A percentile compares a stretch with the other conserved stretches of the same genome.
phyloP scores from a whole-genome alignment of 306 rosid species.

The Vachellia pachyceras region DNA sequence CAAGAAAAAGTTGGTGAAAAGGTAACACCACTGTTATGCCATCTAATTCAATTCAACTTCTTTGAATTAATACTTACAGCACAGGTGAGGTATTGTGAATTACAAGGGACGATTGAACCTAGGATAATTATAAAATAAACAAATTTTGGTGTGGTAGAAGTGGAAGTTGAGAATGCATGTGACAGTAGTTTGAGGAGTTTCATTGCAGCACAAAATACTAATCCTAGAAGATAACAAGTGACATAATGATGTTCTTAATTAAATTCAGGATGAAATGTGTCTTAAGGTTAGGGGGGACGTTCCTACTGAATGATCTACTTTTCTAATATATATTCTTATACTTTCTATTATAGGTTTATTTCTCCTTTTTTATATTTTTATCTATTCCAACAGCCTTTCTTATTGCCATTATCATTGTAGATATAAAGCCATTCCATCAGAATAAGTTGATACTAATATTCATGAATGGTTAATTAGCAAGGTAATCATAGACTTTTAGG shows the following conservation, averaged over 20 bases:
- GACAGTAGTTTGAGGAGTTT: background rate
- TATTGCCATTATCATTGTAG: background rate
- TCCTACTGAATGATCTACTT: background rate
- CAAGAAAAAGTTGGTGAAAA: slow-evolving; percentile 93
- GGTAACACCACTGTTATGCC: slow-evolving; percentile 47
- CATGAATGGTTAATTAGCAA: background rate
- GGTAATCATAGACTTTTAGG: background rate
- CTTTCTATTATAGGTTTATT: background rate
- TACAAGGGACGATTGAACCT: slow-evolving; percentile 12
- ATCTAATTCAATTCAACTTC: background rate
- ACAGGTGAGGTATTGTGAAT: background rate
- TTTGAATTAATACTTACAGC: background rate
- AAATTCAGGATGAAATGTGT: background rate
- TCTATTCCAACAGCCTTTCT: background rate
- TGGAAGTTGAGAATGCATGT: slow-evolving; percentile 1
- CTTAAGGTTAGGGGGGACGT: background rate
- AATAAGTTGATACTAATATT: background rate
- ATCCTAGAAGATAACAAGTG: no score
- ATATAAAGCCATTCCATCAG: background rate
- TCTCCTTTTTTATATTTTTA: background rate
- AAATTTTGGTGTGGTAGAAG: background rate
- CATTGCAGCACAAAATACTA: background rate
- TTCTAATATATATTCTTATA: background rate
- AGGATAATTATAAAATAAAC: background rate
- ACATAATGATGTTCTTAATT: no score